phyloP scores from a whole-genome alignment of 2,329 filamentous ascomycete genomes.

The Exophiala sideris region DNA sequence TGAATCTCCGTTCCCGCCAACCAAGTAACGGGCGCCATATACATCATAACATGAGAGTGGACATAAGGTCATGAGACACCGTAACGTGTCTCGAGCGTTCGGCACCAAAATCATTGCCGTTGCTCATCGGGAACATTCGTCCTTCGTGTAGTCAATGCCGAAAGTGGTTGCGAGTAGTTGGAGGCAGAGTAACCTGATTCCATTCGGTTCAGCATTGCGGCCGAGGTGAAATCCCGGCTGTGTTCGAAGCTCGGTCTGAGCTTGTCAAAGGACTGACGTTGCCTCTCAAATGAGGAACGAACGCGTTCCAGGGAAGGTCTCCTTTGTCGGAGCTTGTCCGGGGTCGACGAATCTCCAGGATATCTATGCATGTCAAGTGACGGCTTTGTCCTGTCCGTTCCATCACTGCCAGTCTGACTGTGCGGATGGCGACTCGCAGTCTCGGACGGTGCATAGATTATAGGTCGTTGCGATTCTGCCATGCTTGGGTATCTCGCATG shows the following conservation, averaged over 20 bases:
- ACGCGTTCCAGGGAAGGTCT: slow-evolving; percentile 64
- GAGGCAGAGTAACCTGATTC: slow-evolving; percentile 65
- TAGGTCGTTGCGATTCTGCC: slow-evolving; percentile 84
- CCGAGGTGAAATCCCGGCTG: slow-evolving; percentile 86
- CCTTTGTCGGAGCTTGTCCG: slow-evolving; percentile 37
- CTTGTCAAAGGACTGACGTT: slow-evolving; percentile 82
- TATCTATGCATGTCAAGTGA: slow-evolving; percentile 29
- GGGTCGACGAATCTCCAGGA: slow-evolving; percentile 59
- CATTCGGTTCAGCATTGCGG: slow-evolving; percentile 76
- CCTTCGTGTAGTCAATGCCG: slow-evolving; percentile 15
- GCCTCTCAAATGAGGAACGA: slow-evolving; percentile 81
- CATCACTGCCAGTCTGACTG: slow-evolving; percentile 89
- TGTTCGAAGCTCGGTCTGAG: slow-evolving; percentile 80
- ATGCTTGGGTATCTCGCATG: slow-evolving; percentile 48
- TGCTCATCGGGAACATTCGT: slow-evolving; percentile 15
- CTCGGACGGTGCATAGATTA: slow-evolving; percentile 81
- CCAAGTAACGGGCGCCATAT: neutral
- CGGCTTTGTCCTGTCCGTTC: slow-evolving; percentile 73
- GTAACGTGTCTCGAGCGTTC: neutral
- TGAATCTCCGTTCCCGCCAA: neutral
- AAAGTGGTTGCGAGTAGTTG: slow-evolving; percentile 9
- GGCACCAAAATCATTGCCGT: neutral
- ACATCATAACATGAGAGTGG: slow-evolving; percentile 11
- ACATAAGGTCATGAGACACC: slow-evolving; percentile 16
- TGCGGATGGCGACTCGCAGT: slow-evolving; percentile 72